phyloP scores from a whole-genome alignment of 805 yeast species.

The Torulaspora delbrueckii region DNA sequence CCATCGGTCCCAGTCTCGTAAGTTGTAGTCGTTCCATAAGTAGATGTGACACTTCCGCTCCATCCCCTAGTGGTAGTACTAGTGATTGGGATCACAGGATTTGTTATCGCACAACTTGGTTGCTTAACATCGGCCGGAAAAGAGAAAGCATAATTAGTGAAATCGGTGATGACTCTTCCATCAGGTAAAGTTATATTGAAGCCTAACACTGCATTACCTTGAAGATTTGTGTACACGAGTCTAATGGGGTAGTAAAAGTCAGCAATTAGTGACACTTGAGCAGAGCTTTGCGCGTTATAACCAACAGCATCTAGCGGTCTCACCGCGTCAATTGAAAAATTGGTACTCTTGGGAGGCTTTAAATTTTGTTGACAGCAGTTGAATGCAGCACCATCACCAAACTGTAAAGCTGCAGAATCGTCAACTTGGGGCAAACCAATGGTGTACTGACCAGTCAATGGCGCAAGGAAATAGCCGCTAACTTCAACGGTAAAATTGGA shows the following conservation, averaged over 20 bases:
- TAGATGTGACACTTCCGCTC: conserved; percentile 7
- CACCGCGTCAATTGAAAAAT: conserved; percentile 9
- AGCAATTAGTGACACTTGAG: conserved; percentile 6
- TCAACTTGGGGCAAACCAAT: conserved; percentile 27
- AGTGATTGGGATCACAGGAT: conserved; percentile 1
- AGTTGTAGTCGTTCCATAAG: conserved; percentile 4
- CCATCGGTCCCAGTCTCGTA: conserved; percentile 5
- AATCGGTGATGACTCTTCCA: conserved; percentile 5
- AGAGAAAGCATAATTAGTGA: conserved; percentile 11
- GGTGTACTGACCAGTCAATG: conserved; percentile 30
- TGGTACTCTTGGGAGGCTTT: neutral
- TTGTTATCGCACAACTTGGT: conserved; percentile 4
- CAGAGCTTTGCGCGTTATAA: conserved; percentile 1
- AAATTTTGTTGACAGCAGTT: conserved; percentile 30
- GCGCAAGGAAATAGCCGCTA: conserved; percentile 32
- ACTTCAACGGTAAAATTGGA: conserved; percentile 26
- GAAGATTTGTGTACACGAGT: conserved; percentile 17
- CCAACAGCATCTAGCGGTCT: conserved; percentile 3
- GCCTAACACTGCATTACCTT: conserved; percentile 3
- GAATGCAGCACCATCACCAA: conserved; percentile 34
- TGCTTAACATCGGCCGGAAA: conserved; percentile 2
- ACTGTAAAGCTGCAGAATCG: conserved; percentile 32
- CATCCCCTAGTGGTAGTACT: conserved; percentile 2
- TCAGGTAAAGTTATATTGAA: conserved; percentile 13
- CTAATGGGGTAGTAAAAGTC: conserved; percentile 20